Conservation (phyloP, 1,284 basidiomycete species). For the Tilletia walkeri region DNA sequence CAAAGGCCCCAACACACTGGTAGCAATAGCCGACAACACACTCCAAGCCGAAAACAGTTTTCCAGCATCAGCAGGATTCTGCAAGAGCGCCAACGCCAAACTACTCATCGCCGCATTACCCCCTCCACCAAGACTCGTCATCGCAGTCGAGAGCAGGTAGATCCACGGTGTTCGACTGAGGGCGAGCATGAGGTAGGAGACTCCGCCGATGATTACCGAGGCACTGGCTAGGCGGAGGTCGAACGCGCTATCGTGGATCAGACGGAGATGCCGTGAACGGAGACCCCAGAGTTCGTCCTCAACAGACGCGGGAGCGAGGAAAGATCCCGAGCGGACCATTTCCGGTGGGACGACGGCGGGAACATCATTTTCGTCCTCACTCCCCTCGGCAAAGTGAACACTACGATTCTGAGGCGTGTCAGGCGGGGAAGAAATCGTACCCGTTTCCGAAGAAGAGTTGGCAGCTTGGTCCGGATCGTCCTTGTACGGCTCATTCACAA, state of each 20-base stretch:
- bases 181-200: conserved; percentile 29
- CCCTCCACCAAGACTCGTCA: conserved; percentile 41
- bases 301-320: conserved; percentile 13
- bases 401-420: not conserved
- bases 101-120: conserved; percentile 50
- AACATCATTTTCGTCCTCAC: conserved; percentile 19
- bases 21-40: conserved; percentile 43
- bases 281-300: conserved; percentile 50
- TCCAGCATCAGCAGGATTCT: conserved; percentile 44
- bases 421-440: not conserved
- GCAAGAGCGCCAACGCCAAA: conserved; percentile 47
- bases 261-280: conserved; percentile 46
- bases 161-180: conserved; percentile 28
- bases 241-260: conserved; percentile 53
- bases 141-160: conserved; percentile 32
- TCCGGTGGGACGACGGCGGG: conserved; percentile 18
- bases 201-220: conserved; percentile 23
- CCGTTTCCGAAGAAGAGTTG: conserved; percentile 25
- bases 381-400: conserved; percentile 6
- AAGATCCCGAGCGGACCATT: not conserved
- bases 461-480: conserved; percentile 15
- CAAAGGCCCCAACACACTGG: conserved; percentile 46
- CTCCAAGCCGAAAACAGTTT: conserved; percentile 53
- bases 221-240: conserved; percentile 34
- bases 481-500: conserved; percentile 11